Evolutionary conservation across 495 filamentous ascomycete genomes (phyloP), one percentile per base, ranked within the genome.

Genomic region (Talaromyces wortmannii): DNA sequence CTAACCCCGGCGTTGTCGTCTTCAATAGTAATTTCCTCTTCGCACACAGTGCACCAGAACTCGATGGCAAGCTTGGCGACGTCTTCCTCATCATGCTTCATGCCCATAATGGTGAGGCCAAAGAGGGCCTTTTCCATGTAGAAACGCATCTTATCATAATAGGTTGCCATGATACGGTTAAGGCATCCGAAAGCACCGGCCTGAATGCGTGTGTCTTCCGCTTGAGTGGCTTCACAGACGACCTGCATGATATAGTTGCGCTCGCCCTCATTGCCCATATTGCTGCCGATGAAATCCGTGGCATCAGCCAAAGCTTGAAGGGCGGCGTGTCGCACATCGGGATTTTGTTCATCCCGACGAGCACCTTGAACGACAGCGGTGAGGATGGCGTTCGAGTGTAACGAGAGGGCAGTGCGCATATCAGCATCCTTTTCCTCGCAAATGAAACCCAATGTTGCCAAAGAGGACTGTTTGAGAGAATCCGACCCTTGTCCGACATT

Each of bases 111-210:
- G n/a, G 95, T 98, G 12, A 98, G 80, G 46, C 95, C 94, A 68
- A 97, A 98, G 40, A 98, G 78, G 46, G 94, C 94, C 81, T 97
- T 97, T 81, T 98, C 95, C 94, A 98, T 98, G 78, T 98, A 98
- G 76, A 95, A 97, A 63, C 91, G 83, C 94, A 98, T 98, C 77
- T 96, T 92, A 63, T 97, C 94, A 68, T 98, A 98, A 76, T 98
- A 97, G 42, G 96, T 78, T 55, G 79, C 88, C 94, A 98, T 98
- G 68, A 98, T 96, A 63, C 92, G 83, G 82, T 97, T 97, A 64
- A 98, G 71, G 66, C 95, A 98, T 54, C 92, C 94, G 65, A 95
- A 98, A 12, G 95, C 90, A 56, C 89, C 91, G 61, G 95, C 89
- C 66, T 97, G 92, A 73, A 97, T 92, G 63, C 91, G 83, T 53